phyloP scores from a whole-genome alignment of 1,284 basidiomycete genomes.

The Exobasidium cylindrosporum region DNA sequence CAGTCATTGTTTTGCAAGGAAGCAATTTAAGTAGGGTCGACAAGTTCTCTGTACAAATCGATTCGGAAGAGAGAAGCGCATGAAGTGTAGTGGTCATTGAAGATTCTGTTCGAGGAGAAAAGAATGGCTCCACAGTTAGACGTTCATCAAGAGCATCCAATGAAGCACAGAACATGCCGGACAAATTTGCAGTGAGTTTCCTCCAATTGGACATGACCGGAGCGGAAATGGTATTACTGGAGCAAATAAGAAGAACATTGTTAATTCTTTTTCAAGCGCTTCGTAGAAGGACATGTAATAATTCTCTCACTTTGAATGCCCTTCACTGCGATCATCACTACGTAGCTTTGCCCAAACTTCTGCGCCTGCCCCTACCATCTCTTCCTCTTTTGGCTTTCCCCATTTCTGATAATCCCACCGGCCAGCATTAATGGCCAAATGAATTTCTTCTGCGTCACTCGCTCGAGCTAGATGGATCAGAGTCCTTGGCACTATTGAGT shows the following conservation, averaged over 20 bases:
- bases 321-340: conserved; percentile 55
- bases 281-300: conserved; percentile 9
- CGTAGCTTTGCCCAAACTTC: conserved; percentile 73
- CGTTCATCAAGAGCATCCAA: conserved; percentile 61
- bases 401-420: conserved; percentile 85
- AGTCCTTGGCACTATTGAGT: conserved; percentile 67
- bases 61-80: conserved; percentile 31
- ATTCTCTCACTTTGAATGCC: conserved; percentile 54
- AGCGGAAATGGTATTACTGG: background rate
- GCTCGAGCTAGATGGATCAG: conserved; percentile 80
- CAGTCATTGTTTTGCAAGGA: conserved; percentile 81
- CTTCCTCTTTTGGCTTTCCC: conserved; percentile 56
- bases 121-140: conserved; percentile 28
- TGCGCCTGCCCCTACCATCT: conserved; percentile 75
- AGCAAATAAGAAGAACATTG: background rate
- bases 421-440: conserved; percentile 79
- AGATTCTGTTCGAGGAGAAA: background rate
- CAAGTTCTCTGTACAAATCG: conserved; percentile 84
- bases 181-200: conserved; percentile 78
- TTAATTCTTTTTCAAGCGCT: conserved; percentile 13
- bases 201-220: conserved; percentile 62
- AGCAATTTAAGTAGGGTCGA: conserved; percentile 92
- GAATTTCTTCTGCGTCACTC: conserved; percentile 78
- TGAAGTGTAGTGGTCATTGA: conserved; percentile 20
- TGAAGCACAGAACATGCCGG: conserved; percentile 90